A percentile compares a stretch with the other conserved stretches of the same genome.
Evolutionary conservation across 2,329 filamentous ascomycete species (phyloP).

Genomic region (Aureobasidium sp.): DNA sequence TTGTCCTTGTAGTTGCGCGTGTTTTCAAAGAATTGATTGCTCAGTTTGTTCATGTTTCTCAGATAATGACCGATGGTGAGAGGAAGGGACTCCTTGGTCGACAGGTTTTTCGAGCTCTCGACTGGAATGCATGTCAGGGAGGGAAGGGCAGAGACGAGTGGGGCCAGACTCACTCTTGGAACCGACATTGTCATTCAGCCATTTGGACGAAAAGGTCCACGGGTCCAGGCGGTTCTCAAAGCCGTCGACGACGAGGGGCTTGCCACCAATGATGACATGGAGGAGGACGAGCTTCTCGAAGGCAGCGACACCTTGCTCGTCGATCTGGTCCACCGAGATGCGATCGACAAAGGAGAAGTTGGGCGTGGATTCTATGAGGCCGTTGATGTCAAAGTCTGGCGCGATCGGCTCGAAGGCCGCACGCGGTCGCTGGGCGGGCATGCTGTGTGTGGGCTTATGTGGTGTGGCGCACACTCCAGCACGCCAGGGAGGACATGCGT

Average conservation of each 20-base stretch:
- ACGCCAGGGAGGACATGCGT: not conserved
- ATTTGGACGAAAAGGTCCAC: constrained; percentile 69
- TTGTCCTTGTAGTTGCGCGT: constrained; percentile 68
- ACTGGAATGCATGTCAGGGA: constrained; percentile 40
- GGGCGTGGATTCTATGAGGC: constrained; percentile 65
- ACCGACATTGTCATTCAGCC: constrained; percentile 71
- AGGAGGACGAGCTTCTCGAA: constrained; percentile 80
- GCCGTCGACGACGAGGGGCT: constrained; percentile 83
- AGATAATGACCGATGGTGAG: constrained; percentile 89
- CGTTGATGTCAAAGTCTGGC: constrained; percentile 69
- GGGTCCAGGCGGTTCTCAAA: constrained; percentile 70
- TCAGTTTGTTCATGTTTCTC: constrained; percentile 73
- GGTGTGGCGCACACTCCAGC: not conserved
- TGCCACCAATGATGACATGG: constrained; percentile 77
- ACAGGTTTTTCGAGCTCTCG: constrained; percentile 77
- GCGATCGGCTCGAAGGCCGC: constrained; percentile 89
- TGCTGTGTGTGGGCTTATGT: constrained; percentile 29
- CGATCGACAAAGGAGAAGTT: constrained; percentile 85
- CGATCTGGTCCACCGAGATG: constrained; percentile 70
- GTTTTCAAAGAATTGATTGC: constrained; percentile 66
- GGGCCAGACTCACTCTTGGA: constrained; percentile 55
- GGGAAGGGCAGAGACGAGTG: not conserved
- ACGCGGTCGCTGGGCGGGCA: constrained; percentile 72
- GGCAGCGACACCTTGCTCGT: constrained; percentile 63
- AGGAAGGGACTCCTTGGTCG: constrained; percentile 61